Base-by-base conservation (phyloP, 1,139 yeast species). In the Pichia sp. region DNA sequence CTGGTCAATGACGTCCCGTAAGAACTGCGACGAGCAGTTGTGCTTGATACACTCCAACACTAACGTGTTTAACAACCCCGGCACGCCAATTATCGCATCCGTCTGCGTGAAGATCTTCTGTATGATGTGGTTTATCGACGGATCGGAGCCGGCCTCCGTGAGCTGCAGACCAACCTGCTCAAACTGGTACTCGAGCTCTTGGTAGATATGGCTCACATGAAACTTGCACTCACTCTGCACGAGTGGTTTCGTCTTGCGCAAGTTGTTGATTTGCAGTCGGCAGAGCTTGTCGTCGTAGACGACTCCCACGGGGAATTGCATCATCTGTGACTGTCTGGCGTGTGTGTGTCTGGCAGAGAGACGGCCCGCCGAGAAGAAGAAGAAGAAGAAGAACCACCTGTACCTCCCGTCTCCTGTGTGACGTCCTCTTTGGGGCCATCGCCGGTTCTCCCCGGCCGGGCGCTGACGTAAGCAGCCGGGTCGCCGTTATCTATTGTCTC, bases 161-260 rank as follows among this genome's bases (percentile, higher is more conserved):
- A 17, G 4, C 12, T 33, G 22, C 3, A 47, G 18, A 0, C 41
- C 34, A 12, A 47, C 37, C 28, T 47, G 53, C 5, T 50, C 47
- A 31, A 50, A 42, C 24, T 44, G 41, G 18, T 44, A 45, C 24
- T 24, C 37, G 15, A 50, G 28, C 15, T 50, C 47, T 18, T 44
- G 31, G 20, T 50, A 44, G 3, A 50, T 50, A 30, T 50, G 53
- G 11, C 51, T 44, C 14, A 50, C 41, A n/a, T 50, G 53, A 34
- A 50, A 50, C 21, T 50, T 50, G 28, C 48, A 42, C 21, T 47
- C 47, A 42, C 53, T 47, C 37, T 44, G 44, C 5, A 50, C 51
- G 4, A 47, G 18, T 17, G 53, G 51, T 22, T 42, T 42, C 1
- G 48, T 42, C 31, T 50, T 50, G 3, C 53, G 40, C 4, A 50